phyloP scores from a whole-genome alignment of 2,329 filamentous ascomycete genomes.

The Epichloe hybrida region DNA sequence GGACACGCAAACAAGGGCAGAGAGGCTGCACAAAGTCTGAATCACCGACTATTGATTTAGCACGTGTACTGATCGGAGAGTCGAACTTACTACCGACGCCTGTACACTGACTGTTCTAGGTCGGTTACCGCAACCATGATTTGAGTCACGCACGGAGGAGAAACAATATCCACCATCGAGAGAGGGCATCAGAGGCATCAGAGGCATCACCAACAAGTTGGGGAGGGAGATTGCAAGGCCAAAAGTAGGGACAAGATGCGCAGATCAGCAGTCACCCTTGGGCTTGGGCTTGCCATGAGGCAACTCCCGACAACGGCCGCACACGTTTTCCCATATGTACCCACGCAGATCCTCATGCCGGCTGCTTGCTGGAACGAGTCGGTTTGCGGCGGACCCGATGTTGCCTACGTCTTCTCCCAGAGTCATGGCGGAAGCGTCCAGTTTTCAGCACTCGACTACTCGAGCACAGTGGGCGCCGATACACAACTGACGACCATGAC shows the following conservation, averaged over 20 bases:
- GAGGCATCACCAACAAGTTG: background rate
- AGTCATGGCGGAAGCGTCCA: conserved; percentile 29
- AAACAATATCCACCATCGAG: background rate
- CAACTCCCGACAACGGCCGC: conserved; percentile 16
- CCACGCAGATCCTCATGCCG: conserved; percentile 56
- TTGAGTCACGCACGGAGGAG: background rate
- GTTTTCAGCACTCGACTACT: conserved; percentile 54
- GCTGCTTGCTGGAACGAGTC: conserved; percentile 28
- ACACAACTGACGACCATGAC: conserved; percentile 36
- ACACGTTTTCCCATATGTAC: conserved; percentile 57
- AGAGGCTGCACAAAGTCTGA: no score
- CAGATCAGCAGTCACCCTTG: background rate
- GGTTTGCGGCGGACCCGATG: conserved; percentile 23
- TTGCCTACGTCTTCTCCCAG: conserved; percentile 59
- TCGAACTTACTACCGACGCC: no score
- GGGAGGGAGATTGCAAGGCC: background rate
- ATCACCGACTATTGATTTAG: no score
- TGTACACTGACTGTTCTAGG: background rate
- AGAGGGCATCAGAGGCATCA: no score
- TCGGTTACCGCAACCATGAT: background rate
- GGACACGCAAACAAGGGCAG: background rate
- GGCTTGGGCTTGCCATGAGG: conserved; percentile 1
- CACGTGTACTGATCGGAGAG: no score
- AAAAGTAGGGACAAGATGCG: background rate
- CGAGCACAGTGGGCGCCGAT: conserved; percentile 37